Evolutionary conservation across 495 filamentous ascomycete species (phyloP).

Genomic region (Hypoxylon crocopeplum): DNA sequence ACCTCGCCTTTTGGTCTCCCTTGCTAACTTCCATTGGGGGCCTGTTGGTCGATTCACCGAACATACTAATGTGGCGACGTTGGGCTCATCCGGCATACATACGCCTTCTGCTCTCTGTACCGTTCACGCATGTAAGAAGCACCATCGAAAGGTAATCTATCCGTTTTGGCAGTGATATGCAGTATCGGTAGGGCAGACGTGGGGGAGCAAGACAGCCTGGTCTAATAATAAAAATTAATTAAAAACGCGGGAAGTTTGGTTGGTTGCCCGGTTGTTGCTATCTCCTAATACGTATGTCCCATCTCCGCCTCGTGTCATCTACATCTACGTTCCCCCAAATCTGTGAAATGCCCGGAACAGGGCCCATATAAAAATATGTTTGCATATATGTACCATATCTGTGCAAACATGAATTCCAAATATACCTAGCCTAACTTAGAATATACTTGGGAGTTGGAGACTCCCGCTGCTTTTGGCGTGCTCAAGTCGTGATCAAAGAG

Average conservation of each 20-base stretch:
- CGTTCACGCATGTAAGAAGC: background rate
- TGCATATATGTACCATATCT: background rate
- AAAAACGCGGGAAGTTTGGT: slow-evolving; percentile 5
- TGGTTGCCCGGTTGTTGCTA: slow-evolving; percentile 1
- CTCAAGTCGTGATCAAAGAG: too few relatives aligned
- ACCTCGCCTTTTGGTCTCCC: too few relatives aligned
- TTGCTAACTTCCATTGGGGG: background rate
- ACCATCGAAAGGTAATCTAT: slow-evolving; percentile 20
- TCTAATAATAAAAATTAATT: slow-evolving; percentile 22
- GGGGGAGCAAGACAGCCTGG: slow-evolving; percentile 6
- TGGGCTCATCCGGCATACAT: background rate
- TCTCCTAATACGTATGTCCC: background rate
- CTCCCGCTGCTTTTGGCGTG: too few relatives aligned
- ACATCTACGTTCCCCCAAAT: background rate
- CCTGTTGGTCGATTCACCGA: background rate
- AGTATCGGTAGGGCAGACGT: slow-evolving; percentile 9
- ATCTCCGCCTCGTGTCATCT: slow-evolving; percentile 1
- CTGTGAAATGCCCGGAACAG: too few relatives aligned
- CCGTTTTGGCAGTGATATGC: slow-evolving; percentile 24
- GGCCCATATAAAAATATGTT: too few relatives aligned
- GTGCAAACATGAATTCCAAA: background rate
- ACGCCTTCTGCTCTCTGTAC: background rate
- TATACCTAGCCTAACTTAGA: too few relatives aligned
- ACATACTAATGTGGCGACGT: slow-evolving; percentile 2
- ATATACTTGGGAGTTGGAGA: too few relatives aligned